phyloP scores from a whole-genome alignment of 306 rosid species.

The Rosa persica region DNA sequence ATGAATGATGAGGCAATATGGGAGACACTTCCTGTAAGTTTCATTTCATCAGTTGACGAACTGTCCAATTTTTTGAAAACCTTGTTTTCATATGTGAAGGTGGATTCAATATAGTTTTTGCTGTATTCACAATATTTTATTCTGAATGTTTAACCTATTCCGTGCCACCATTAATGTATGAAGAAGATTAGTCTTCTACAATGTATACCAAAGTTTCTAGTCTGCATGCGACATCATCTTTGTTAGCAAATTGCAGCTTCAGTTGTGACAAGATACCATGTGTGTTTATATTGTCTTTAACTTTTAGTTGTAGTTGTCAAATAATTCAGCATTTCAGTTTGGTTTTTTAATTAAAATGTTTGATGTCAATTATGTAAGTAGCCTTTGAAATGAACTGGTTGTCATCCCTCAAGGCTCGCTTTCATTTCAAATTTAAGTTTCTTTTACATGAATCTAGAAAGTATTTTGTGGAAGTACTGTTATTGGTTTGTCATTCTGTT shows the following conservation, averaged over 20 bases:
- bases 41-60: slow-evolving; percentile 16
- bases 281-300: slow-evolving; percentile 4
- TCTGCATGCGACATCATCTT: neutral
- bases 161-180: neutral
- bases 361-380: neutral
- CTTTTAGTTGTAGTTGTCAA: neutral
- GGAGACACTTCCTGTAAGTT: slow-evolving; percentile 95
- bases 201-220: neutral
- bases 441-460: neutral
- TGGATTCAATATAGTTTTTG: slow-evolving; percentile 6
- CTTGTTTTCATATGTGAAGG: neutral
- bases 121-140: neutral
- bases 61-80: slow-evolving; percentile 13
- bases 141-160: neutral
- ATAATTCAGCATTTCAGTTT: neutral
- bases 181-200: neutral
- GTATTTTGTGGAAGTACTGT: neutral
- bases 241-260: neutral
- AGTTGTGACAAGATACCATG: neutral
- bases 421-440: slow-evolving; percentile 11
- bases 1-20: slow-evolving; percentile 91
- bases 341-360: neutral
- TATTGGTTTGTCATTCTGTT: slow-evolving; percentile 30
- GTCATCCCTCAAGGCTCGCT: slow-evolving; percentile 10
- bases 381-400: neutral